Percentiles rank a stretch among this genome's conserved stretches.
These are phyloP conservation scores for Protoeuglena noctilucae DNA, from an alignment of 139 green algal species.

Conservation along the genomic window DNA sequence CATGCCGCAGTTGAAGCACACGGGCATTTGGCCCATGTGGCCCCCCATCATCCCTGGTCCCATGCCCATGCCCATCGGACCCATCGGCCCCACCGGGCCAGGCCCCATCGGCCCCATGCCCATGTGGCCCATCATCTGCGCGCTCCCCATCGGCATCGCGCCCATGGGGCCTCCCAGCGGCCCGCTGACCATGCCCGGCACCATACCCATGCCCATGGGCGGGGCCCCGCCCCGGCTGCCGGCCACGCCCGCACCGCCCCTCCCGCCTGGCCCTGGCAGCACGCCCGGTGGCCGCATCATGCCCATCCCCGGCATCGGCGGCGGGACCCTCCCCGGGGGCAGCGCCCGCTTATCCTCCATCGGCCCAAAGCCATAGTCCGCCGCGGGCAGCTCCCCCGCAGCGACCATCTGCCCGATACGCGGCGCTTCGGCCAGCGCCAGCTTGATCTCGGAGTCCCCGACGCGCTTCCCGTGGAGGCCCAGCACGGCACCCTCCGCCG, in stretches of 20 bases:
- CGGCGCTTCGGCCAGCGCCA: neutral
- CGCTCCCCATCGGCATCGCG: conserved; percentile 6
- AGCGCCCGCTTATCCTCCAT: neutral
- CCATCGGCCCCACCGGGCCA: conserved; percentile 8
- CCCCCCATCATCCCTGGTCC: conserved; percentile 2
- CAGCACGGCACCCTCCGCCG: conserved; percentile 35
- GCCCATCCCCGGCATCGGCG: neutral
- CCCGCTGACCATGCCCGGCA: no score
- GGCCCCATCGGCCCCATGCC: conserved; percentile 8
- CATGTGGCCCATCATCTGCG: conserved; percentile 7
- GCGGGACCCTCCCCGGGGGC: neutral
- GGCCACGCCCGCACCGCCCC: no score
- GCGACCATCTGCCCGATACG: neutral
- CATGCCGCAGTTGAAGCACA: no score
- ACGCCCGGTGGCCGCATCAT: conserved; percentile 3
- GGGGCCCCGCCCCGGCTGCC: no score
- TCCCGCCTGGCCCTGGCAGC: no score
- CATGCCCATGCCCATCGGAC: conserved; percentile 12
- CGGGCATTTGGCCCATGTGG: no score
- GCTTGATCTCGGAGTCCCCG: no score
- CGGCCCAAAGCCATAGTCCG: neutral
- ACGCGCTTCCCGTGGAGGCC: conserved; percentile 40
- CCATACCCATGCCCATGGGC: no score
- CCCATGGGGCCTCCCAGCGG: no score
- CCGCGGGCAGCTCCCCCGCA: neutral